Evolutionary conservation across 2,329 filamentous ascomycete genomes (phyloP).

Genomic region (Penicillium freii): DNA sequence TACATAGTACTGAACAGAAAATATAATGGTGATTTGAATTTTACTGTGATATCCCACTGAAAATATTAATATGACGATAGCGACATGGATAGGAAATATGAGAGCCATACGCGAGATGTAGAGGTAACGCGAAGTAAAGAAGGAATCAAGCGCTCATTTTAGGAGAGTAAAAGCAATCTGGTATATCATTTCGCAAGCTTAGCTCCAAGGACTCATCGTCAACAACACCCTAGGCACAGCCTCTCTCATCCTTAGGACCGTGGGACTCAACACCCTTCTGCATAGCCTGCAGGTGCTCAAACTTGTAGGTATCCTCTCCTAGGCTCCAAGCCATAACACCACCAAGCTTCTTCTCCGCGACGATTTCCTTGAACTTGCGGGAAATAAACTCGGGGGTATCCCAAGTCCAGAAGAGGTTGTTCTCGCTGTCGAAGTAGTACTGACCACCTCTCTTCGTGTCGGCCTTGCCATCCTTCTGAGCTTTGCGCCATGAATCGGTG

Average conservation of each 20-base stretch:
- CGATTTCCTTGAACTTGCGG: slow-evolving; percentile 61
- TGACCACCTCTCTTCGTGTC: slow-evolving; percentile 61
- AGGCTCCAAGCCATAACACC: slow-evolving; percentile 75
- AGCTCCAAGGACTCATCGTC: background rate
- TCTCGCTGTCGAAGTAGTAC: slow-evolving; percentile 64
- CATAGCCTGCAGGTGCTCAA: slow-evolving; percentile 47
- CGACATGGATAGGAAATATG: background rate
- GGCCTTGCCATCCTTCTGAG: slow-evolving; percentile 53
- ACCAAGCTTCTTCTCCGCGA: slow-evolving; percentile 57
- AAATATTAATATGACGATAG: background rate
- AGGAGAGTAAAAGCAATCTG: background rate
- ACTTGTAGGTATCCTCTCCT: slow-evolving; percentile 60
- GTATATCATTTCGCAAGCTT: background rate
- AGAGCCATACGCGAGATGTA: background rate
- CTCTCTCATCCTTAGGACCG: background rate
- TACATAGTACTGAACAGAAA: slow-evolving; percentile 1
- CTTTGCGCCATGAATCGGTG: slow-evolving; percentile 57
- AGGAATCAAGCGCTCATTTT: background rate
- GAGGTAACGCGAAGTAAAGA: too few relatives aligned
- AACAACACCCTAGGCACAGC: background rate
- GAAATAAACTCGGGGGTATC: slow-evolving; percentile 62
- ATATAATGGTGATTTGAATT: background rate
- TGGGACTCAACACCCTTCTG: slow-evolving; percentile 30
- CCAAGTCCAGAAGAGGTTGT: slow-evolving; percentile 70
- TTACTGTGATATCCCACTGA: background rate